Evolutionary conservation across 345 rosid genomes (phyloP).

Genomic region (Lumnitzera littorea): DNA sequence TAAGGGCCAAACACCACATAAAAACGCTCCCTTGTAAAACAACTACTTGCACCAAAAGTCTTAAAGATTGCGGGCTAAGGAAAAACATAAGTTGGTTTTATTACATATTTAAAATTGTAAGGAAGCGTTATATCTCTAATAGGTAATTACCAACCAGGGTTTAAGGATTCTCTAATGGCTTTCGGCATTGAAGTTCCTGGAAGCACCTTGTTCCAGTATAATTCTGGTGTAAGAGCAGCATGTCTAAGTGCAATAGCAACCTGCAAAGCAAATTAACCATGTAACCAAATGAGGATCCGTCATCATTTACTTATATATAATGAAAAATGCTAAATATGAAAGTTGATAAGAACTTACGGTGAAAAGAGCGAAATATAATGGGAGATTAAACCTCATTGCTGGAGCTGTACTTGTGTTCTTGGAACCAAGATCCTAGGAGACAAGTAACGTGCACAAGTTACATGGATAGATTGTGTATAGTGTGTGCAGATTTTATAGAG

Average conservation of each 20-base stretch:
- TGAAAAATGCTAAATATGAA: background rate
- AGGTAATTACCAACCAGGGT: slow-evolving; percentile 18
- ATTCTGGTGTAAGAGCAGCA: slow-evolving; percentile 41
- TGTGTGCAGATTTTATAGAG: background rate
- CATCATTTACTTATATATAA: too few relatives aligned
- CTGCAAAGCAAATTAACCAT: slow-evolving; percentile 18
- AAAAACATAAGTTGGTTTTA: too few relatives aligned
- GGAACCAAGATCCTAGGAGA: too few relatives aligned
- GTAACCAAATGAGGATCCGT: too few relatives aligned
- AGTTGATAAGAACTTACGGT: slow-evolving; percentile 14
- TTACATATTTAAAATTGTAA: too few relatives aligned
- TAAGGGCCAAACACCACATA: too few relatives aligned
- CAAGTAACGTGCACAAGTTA: too few relatives aligned
- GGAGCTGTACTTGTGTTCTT: background rate
- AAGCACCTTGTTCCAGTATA: slow-evolving; percentile 46
- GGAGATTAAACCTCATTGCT: slow-evolving; percentile 25
- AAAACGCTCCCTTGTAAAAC: too few relatives aligned
- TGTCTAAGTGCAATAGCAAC: slow-evolving; percentile 32
- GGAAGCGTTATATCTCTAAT: too few relatives aligned
- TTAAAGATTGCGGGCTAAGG: too few relatives aligned
- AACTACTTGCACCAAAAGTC: too few relatives aligned
- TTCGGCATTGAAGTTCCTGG: slow-evolving; percentile 62
- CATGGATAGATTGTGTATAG: too few relatives aligned
- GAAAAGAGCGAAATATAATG: slow-evolving; percentile 22
- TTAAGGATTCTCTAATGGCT: slow-evolving; percentile 20